phyloP scores from a whole-genome alignment of 2,329 filamentous ascomycete species.

The Colletotrichum lini region DNA sequence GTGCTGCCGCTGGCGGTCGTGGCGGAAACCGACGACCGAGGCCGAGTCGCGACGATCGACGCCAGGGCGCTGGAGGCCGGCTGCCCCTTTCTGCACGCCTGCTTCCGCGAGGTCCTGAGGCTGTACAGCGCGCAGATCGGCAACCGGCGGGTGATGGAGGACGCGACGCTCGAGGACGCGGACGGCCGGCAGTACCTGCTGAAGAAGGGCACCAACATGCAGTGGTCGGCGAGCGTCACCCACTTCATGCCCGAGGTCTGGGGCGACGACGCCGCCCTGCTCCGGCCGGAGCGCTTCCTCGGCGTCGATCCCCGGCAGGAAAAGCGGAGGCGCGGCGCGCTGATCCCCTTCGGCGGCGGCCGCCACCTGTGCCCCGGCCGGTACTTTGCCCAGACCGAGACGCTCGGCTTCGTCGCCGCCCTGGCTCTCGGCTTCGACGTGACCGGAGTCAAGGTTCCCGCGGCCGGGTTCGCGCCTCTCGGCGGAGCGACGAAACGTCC shows the following conservation, averaged over 20 bases:
- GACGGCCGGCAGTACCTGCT: constrained; percentile 46
- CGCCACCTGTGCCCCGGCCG: constrained; percentile 52
- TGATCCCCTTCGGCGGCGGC: constrained; percentile 52
- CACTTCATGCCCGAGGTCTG: constrained; percentile 46
- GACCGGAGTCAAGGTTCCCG: too few relatives aligned
- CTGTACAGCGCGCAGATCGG: not conserved
- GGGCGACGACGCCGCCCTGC: constrained; percentile 45
- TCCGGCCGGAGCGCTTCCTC: constrained; percentile 48
- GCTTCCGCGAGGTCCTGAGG: too few relatives aligned
- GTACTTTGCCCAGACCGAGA: constrained; percentile 51
- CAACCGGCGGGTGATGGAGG: constrained; percentile 50
- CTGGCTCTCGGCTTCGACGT: constrained; percentile 22
- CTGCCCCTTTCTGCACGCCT: too few relatives aligned
- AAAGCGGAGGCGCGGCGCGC: constrained; percentile 44
- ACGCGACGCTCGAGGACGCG: constrained; percentile 51
- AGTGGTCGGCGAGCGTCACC: constrained; percentile 46
- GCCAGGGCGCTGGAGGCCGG: too few relatives aligned
- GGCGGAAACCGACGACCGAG: too few relatives aligned
- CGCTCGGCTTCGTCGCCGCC: constrained; percentile 44
- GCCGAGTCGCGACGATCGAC: too few relatives aligned
- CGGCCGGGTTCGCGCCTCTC: too few relatives aligned
- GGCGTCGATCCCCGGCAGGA: constrained; percentile 40
- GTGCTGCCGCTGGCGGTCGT: too few relatives aligned
- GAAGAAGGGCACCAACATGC: constrained; percentile 47
- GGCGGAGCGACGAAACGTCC: too few relatives aligned